Evolutionary conservation across 768 basidiomycete genomes (phyloP), one percentile per base, ranked within the genome.

Genomic region (Galerina marginata): DNA sequence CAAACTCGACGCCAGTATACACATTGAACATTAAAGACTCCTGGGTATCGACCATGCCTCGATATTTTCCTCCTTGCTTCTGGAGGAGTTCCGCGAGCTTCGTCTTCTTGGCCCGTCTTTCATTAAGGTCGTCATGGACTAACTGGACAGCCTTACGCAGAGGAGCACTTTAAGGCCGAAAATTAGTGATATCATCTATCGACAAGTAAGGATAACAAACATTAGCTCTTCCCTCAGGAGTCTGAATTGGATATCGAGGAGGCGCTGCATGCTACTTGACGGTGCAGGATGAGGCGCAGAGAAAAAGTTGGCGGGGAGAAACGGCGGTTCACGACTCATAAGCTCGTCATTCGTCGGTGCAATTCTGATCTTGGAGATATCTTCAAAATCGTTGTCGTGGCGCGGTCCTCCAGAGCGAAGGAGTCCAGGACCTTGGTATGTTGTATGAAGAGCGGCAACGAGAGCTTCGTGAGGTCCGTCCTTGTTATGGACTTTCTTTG

Each of bases 211-310:
- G 11, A 57, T 23, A 37, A 68, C 84, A 23, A 65, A 89, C 84
- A 81, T 88, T 15, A 89, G 73, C 57, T 93, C 91, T 63, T 92
- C 91, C 39, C 91, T 78, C 38, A 93, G 74, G 0, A 92, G 78
- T 37, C 91, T 84, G 70, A 90, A 93, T 63, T 93, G 90, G 3
- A 88, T 82, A 58, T 93, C 92, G 10, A 92, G 73, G 20, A 88
- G 75, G 7, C 86, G 77, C 56, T 89, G 81, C 83, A 92, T 90
- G 23, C 84, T 85, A 14, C 80, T 79, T 3, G 72, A 62, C 0
- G 83, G 83, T 11, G 81, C 79, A 56, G 82, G 88, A 65, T 91
- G 90, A 0, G 89, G 90, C 0, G 88, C 90, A 2, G 74, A 78
- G 16, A 75, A 80, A 1, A 88, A 68, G 64, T 83, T 87, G 0